Evolutionary conservation across 108 stramenopile genomes (phyloP).

Genomic region (Skeletonema grethae): DNA sequence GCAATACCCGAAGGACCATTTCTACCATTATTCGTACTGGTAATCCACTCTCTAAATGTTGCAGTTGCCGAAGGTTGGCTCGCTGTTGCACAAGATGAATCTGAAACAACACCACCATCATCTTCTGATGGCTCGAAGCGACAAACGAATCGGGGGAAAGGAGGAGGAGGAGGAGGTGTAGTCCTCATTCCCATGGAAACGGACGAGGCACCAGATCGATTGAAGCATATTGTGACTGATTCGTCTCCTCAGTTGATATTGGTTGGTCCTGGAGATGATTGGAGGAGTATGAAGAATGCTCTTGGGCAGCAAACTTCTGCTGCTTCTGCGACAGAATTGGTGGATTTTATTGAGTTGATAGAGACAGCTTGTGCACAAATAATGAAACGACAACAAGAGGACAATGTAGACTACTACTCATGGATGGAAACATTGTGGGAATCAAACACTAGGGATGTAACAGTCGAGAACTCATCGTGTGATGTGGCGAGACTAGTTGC

Average conservation of each 20-base stretch:
- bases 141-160: neutral
- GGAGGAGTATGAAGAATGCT: slow-evolving; percentile 25
- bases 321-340: slow-evolving; percentile 4
- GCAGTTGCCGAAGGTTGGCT: slow-evolving; percentile 20
- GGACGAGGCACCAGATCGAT: slow-evolving; percentile 66
- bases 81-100: neutral
- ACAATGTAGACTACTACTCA: neutral
- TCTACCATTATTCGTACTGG: slow-evolving; percentile 69
- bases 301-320: neutral
- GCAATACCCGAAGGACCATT: slow-evolving; percentile 86
- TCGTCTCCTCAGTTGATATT: slow-evolving; percentile 62
- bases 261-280: slow-evolving; percentile 43
- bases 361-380: neutral
- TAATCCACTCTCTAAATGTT: slow-evolving; percentile 66
- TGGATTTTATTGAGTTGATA: slow-evolving; percentile 21
- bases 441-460: neutral
- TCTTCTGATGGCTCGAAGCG: neutral
- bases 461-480: slow-evolving; percentile 13
- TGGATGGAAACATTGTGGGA: slow-evolving; percentile 13
- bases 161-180: slow-evolving; percentile 1
- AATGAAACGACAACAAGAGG: too few species aligned
- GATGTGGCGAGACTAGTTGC: slow-evolving; percentile 38
- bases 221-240: slow-evolving; percentile 63
- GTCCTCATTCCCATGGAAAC: slow-evolving; percentile 77
- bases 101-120: neutral